Conservation (phyloP, 371 early-diverging fungal species). For the Mortierella sp. region DNA sequence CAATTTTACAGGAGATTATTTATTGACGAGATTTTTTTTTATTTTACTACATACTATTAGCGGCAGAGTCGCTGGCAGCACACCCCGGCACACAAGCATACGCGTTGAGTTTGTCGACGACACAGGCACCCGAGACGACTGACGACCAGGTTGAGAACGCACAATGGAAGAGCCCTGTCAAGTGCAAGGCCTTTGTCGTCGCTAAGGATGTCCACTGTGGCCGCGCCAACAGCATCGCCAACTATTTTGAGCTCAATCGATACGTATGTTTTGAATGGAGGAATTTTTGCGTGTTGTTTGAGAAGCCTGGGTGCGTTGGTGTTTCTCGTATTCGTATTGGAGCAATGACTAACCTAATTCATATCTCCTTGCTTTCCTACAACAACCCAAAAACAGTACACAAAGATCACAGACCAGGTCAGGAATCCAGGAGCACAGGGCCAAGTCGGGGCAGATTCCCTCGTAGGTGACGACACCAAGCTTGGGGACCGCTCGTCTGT, state of each 20-base stretch:
- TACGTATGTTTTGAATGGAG: slow-evolving; percentile 65
- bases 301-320: not conserved
- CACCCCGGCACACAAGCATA: slow-evolving; percentile 53
- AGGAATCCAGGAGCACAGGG: slow-evolving; percentile 73
- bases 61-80: slow-evolving; percentile 36
- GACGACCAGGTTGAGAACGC: slow-evolving; percentile 12
- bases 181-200: slow-evolving; percentile 72
- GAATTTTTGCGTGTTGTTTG: not conserved
- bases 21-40: not conserved
- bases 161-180: slow-evolving; percentile 58
- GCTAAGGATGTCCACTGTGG: slow-evolving; percentile 68
- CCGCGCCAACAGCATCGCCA: slow-evolving; percentile 86
- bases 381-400: slow-evolving; percentile 57
- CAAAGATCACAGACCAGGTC: slow-evolving; percentile 67
- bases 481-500: slow-evolving; percentile 92
- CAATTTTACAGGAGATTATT: not conserved
- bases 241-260: slow-evolving; percentile 90
- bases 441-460: slow-evolving; percentile 91
- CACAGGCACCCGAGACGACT: slow-evolving; percentile 21
- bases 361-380: slow-evolving; percentile 9
- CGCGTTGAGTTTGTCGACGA: slow-evolving; percentile 52
- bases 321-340: not conserved
- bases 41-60: not conserved
- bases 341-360: not conserved
- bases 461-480: slow-evolving; percentile 90